Evolutionary conservation across 305 asterid genomes (phyloP), one percentile per base, ranked within the genome.

Genomic region (Plantago lanceolata): DNA sequence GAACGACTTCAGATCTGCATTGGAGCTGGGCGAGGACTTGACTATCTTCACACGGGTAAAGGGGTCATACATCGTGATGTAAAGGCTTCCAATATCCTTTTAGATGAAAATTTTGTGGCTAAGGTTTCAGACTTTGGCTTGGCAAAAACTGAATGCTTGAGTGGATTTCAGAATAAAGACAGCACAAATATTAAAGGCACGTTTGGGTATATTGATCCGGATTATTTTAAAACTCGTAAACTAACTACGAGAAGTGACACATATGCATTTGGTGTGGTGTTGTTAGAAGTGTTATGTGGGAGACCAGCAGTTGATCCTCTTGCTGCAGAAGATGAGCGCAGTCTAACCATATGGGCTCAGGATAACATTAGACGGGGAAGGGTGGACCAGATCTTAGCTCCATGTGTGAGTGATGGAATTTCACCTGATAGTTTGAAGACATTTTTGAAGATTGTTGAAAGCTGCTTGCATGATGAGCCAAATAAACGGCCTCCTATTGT

Each of bases 51-150:
- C 65, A 62, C 71, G 61, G 80, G 74, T 44, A 61, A 65, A 28
- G 64, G 76, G 57, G 76, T 81, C 40, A 71, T 81, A 69, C 84
- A 81, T 62, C 71, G 82, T 19, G 83, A 81, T 44, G 77, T 75
- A 17, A 78, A 81, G 68, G 67, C 76, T 65, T 81, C 83, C 20
- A 77, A 81, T 73, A 81, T 81, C 65, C 69, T 75, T 55, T 44
- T 81, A 50, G 80, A 81, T 63, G 82, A 75, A 63, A 63, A 66
- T 49, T 78, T 76, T 76, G 78, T 60, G 47, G 78, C 84, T 28
- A 78, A 78, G 71, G 67, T 81, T 54, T 78, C 82, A 8, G 84
- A 81, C 67, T 78, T 81, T 43, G 81, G 86, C 59, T 62, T 77
- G 64, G 76, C 86, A 15, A 75, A 73, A 64, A 71, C 72, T 75